phyloP scores from a whole-genome alignment of 1,284 basidiomycete genomes.

The Mycena citricolor region DNA sequence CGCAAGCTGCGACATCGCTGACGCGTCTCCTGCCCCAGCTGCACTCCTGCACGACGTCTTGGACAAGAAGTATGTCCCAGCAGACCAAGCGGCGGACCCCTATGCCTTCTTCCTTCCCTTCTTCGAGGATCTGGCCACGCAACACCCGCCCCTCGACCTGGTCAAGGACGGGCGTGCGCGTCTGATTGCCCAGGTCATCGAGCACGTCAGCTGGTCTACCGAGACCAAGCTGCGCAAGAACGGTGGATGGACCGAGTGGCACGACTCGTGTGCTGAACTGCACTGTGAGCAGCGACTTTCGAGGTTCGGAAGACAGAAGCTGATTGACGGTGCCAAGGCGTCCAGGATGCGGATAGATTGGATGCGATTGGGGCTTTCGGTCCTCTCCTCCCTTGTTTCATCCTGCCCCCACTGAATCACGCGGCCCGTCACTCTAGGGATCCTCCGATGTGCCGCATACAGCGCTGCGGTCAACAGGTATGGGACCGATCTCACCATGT shows the following conservation, averaged over 20 bases:
- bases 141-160: slow-evolving; percentile 53
- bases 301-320: not conserved
- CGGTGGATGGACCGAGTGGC: slow-evolving; percentile 68
- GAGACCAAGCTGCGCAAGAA: slow-evolving; percentile 68
- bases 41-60: slow-evolving; percentile 88
- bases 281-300: slow-evolving; percentile 53
- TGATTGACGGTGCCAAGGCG: no score
- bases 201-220: slow-evolving; percentile 85
- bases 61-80: slow-evolving; percentile 79
- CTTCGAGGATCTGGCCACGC: slow-evolving; percentile 48
- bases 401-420: not conserved
- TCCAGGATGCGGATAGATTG: slow-evolving; percentile 90
- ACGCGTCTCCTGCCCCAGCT: slow-evolving; percentile 37
- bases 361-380: slow-evolving; percentile 93
- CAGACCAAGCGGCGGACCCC: slow-evolving; percentile 57
- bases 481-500: slow-evolving; percentile 24
- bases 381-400: slow-evolving; percentile 29
- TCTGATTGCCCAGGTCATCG: slow-evolving; percentile 62
- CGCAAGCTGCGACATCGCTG: slow-evolving; percentile 37
- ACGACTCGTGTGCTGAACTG: slow-evolving; percentile 74
- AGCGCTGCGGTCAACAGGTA: slow-evolving; percentile 67
- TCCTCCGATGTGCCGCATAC: slow-evolving; percentile 86
- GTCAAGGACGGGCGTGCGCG: slow-evolving; percentile 60
- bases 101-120: slow-evolving; percentile 68
- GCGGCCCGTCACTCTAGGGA: no score